These are phyloP conservation scores for Henckelia pumila DNA, from an alignment of 257 asterid species.

Conservation along the genomic window DNA sequence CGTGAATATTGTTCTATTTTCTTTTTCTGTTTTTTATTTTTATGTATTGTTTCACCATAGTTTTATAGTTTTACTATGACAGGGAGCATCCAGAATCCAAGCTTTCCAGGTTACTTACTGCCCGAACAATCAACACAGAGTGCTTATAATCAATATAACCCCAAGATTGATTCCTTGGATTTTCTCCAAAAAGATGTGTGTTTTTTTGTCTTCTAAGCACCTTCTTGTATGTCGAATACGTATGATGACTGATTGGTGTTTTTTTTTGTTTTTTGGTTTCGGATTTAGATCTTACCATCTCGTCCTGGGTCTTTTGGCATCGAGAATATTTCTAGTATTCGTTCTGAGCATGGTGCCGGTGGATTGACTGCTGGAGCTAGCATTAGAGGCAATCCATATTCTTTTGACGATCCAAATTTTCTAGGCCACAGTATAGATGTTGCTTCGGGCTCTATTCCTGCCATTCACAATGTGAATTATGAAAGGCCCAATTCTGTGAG, in stretches of 20 bases:
- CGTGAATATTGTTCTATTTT: background rate
- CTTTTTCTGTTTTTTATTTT: background rate
- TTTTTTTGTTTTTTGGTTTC: conserved; percentile 14
- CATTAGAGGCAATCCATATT: conserved; percentile 44
- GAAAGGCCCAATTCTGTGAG: conserved; percentile 49
- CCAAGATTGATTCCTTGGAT: conserved; percentile 40
- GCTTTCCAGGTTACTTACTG: conserved; percentile 53
- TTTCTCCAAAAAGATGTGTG: conserved; percentile 52
- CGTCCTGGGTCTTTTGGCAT: conserved; percentile 41
- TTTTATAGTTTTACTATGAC: conserved; percentile 26
- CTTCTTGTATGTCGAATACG: conserved; percentile 11
- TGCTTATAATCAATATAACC: conserved; percentile 38
- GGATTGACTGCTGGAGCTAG: conserved; percentile 44
- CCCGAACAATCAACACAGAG: conserved; percentile 48
- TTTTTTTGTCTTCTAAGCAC: conserved; percentile 15
- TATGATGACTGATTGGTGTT: conserved; percentile 1
- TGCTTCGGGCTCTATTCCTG: conserved; percentile 33
- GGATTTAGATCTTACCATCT: conserved; percentile 43
- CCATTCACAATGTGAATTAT: conserved; percentile 40
- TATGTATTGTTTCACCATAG: conserved; percentile 7
- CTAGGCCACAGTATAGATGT: conserved; percentile 39
- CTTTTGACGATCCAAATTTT: conserved; percentile 47
- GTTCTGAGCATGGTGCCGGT: conserved; percentile 41
- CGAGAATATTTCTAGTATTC: conserved; percentile 33
- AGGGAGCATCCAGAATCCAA: conserved; percentile 40